Evolutionary conservation across 805 yeast genomes (phyloP).

Genomic region (Candida glaebosa): DNA sequence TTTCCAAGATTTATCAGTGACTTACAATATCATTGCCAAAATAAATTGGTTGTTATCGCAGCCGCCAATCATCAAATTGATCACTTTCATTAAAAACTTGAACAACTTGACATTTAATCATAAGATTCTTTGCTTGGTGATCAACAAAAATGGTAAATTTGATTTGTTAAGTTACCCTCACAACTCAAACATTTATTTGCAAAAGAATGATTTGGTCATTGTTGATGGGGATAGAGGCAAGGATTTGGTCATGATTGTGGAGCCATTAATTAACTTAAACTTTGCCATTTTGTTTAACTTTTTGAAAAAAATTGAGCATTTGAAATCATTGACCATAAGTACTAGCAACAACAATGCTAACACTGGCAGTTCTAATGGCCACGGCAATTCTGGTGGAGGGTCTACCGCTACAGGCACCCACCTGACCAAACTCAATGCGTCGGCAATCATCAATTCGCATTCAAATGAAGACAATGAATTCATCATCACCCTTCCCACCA

Average conservation of each 20-base stretch:
- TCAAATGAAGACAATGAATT: conserved; percentile 56
- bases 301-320: conserved; percentile 68
- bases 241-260: conserved; percentile 70
- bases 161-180: conserved; percentile 68
- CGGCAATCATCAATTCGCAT: conserved; percentile 33
- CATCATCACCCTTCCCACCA: conserved; percentile 66
- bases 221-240: conserved; percentile 85
- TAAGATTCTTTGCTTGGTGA: conserved; percentile 45
- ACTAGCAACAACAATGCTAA: conserved; percentile 14
- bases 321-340: conserved; percentile 47
- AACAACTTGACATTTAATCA: conserved; percentile 40
- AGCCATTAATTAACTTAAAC: conserved; percentile 59
- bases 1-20: conserved; percentile 39
- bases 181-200: conserved; percentile 56
- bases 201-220: conserved; percentile 63
- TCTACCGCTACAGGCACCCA: too few species aligned
- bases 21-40: conserved; percentile 22
- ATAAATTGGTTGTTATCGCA: conserved; percentile 24
- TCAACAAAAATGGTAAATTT: conserved; percentile 61
- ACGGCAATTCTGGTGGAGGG: too few species aligned
- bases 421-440: conserved; percentile 35
- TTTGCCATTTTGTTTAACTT: conserved; percentile 71
- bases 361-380: conserved; percentile 16
- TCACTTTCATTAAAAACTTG: conserved; percentile 36
- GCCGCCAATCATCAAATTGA: conserved; percentile 27